Conservation (phyloP, 2,329 filamentous ascomycete species). For the Alternaria sp. region DNA sequence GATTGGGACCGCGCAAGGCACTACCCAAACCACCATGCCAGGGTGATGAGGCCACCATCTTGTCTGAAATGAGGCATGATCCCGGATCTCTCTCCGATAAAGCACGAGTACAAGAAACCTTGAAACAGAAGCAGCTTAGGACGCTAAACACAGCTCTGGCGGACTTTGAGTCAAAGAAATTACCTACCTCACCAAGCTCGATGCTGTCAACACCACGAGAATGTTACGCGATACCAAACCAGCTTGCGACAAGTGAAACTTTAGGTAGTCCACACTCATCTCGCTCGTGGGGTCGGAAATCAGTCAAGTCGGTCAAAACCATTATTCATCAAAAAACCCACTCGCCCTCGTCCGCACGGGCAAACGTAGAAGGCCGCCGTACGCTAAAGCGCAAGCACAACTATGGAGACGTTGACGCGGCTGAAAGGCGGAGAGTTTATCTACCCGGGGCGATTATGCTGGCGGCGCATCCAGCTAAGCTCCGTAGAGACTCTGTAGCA, state of each 20-base stretch:
- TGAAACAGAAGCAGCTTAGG: slow-evolving; percentile 32
- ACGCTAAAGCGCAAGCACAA: slow-evolving; percentile 4
- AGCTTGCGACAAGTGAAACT: slow-evolving; percentile 13
- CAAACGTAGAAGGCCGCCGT: slow-evolving; percentile 23
- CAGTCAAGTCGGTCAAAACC: slow-evolving; percentile 20
- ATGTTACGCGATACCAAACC: slow-evolving; percentile 32
- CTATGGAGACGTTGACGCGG: slow-evolving; percentile 4
- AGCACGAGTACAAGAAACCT: slow-evolving; percentile 32
- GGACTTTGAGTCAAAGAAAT: slow-evolving; percentile 22
- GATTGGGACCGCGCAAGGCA: slow-evolving; percentile 6
- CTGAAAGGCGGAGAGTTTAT: slow-evolving; percentile 40
- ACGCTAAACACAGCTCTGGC: slow-evolving; percentile 35
- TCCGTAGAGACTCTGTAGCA: slow-evolving; percentile 53
- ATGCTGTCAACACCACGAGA: slow-evolving; percentile 43
- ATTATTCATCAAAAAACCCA: slow-evolving; percentile 14
- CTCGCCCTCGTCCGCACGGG: slow-evolving; percentile 14
- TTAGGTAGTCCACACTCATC: slow-evolving; percentile 16
- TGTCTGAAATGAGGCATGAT: not conserved
- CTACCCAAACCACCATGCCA: slow-evolving; percentile 3
- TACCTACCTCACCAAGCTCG: slow-evolving; percentile 38
- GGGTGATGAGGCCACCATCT: slow-evolving; percentile 8
- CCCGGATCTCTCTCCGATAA: slow-evolving; percentile 27
- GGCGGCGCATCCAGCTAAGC: slow-evolving; percentile 38
- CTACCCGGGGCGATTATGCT: slow-evolving; percentile 55
- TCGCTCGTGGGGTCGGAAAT: slow-evolving; percentile 15